Conservation (phyloP, 352 stramenopile genomes). For the Phytophthora agathidicida region DNA sequence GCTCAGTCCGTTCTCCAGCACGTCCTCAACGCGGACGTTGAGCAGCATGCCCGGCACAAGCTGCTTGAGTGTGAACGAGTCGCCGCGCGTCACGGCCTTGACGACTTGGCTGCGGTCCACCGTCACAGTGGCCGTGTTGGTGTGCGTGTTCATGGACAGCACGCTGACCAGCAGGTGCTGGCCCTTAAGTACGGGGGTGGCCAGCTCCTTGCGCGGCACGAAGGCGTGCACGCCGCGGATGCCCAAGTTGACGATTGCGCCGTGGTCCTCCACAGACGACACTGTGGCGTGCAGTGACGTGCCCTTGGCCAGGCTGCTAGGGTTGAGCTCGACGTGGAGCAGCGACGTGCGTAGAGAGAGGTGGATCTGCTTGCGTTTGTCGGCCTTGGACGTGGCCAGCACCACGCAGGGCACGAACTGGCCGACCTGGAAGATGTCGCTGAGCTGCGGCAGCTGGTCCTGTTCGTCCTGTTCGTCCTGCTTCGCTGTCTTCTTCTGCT, state of each 20-base stretch:
- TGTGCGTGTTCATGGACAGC: conserved; percentile 78
- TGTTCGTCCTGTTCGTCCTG: conserved; percentile 37
- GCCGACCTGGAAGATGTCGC: conserved; percentile 68
- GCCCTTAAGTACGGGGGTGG: conserved; percentile 43
- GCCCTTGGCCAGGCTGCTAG: conserved; percentile 67
- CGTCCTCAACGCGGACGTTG: conserved; percentile 92
- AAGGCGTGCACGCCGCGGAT: conserved; percentile 81
- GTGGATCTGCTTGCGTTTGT: conserved; percentile 88
- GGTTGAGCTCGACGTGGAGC: conserved; percentile 83
- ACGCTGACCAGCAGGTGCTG: conserved; percentile 79
- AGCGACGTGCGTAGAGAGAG: conserved; percentile 88
- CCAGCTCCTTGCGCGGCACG: conserved; percentile 78
- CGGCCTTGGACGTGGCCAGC: conserved; percentile 71
- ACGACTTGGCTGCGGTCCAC: conserved; percentile 64
- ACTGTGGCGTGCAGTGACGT: conserved; percentile 89
- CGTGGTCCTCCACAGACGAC: conserved; percentile 93
- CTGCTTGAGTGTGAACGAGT: conserved; percentile 88
- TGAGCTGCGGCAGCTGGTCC: conserved; percentile 54
- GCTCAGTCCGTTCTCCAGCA: conserved; percentile 82
- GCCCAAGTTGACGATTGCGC: conserved; percentile 92
- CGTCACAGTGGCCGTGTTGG: conserved; percentile 73
- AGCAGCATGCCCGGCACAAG: conserved; percentile 93
- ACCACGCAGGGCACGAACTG: conserved; percentile 90
- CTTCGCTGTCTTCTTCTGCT: conserved; percentile 11
- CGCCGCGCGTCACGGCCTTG: conserved; percentile 82